Base-by-base conservation (phyloP, 1,284 basidiomycete species). In the Boletus hoseneyae region DNA sequence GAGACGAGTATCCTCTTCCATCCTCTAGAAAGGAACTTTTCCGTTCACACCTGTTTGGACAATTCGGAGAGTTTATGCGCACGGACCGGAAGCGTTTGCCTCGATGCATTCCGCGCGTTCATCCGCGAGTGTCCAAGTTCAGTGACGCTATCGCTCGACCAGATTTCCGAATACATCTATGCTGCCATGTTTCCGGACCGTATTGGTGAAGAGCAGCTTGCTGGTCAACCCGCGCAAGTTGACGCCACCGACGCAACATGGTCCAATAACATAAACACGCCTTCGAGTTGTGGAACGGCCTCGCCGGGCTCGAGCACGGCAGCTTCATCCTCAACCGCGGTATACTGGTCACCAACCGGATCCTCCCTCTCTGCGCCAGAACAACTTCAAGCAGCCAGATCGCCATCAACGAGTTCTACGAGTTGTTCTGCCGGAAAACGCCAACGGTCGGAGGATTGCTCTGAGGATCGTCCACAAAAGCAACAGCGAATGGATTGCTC, bases 51-150 rank as follows among this genome's bases (percentile, higher is more conserved):
- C 3, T 53, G 36, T n/a, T 18, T 2, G 4, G 0, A 21, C 15
- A n/a, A 41, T 1, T 13, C 36, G 6, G 0, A 6, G 1, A 4
- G 6, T 10, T 0, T 0, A 12, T 57, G 41, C 21, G 4, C 8
- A 4, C 33, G 33, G 0, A 1, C 6, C 2, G 50, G 29, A 0
- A 1, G 0, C 4, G 2, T 32, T 18, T 47, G 40, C 13, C 1
- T 32, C 4, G 25, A 53, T 6, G 0, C 6, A 1, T 10, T 56
- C 3, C 1, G 0, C 0, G 1, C 3, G 1, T 15, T 12, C 21
- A 0, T 19, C 1, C 0, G 0, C 2, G 1, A 4, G 25, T 8
- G n/a, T n/a, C n/a, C n/a, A n/a, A n/a, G 1, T 16, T 15, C 37
- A 8, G 13, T 10, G 2, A 3, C 0, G 3, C 9, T 47, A 10